Evolutionary conservation across 495 filamentous ascomycete species (phyloP), one percentile per base, ranked within the genome.

Genomic region (Darksidea phi): DNA sequence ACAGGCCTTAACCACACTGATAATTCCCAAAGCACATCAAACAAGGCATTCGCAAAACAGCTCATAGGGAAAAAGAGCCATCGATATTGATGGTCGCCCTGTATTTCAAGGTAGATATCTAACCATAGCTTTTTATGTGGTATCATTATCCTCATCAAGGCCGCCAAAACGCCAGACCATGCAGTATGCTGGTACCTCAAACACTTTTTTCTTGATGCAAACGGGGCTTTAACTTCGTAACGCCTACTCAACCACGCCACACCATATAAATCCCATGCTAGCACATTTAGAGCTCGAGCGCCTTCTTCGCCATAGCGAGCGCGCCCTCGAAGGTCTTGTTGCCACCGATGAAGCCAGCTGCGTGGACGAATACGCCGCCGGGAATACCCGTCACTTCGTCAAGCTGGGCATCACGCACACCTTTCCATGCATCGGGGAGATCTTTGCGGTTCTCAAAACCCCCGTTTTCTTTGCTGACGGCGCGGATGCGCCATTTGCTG

Each of bases 321-420:
- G 86, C 92, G n/a, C 94, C 95, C 49, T 95, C 90, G 69, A 86
- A 91, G 0, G 86, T 93, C 78, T 86, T 86, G 72, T 96, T 95
- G 2, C 94, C 94, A 17, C 95, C 94, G 73, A 97, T 96, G 73
- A 98, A 98, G 4, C 94, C 95, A 53, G 85, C 87, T 7, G 94
- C 92, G 67, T 98, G 94, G 53, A 96, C 88, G 72, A 98, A 98
- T 21, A 97, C 84, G 38, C 88, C 83, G 6, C 93, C 94, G 25
- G 76, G 75, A 4, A 94, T 78, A 0, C 90, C 90, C 34, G 82
- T 74, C 6, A 95, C 79, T 57, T 82, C 77, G 70, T 90, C 88
- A 57, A 98, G 75, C 70, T 90, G 82, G 66, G 88, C 84, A 70
- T 97, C 94, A 20, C 95, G 81, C 50, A 94, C 80, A 1, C 95